phyloP scores from a whole-genome alignment of 1,284 basidiomycete genomes.

The Moesziomyces sp. region DNA sequence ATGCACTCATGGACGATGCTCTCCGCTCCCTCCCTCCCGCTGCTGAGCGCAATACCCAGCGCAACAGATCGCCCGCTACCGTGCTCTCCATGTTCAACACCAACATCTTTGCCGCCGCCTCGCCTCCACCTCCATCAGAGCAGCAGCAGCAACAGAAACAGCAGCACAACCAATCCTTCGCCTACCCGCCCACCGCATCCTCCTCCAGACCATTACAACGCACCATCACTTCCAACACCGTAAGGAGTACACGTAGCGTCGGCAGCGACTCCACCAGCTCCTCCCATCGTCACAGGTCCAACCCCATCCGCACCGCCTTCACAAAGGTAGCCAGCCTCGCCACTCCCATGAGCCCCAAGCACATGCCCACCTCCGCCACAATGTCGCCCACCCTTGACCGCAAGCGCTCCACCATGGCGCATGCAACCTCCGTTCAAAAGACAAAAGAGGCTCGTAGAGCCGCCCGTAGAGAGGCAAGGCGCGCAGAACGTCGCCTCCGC shows the following conservation, averaged over 20 bases:
- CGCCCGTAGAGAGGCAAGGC: conserved; percentile 27
- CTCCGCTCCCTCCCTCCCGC: conserved; percentile 46
- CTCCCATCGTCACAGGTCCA: conserved; percentile 12
- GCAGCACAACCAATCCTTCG: conserved; percentile 5
- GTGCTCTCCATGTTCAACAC: conserved; percentile 40
- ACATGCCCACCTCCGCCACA: not conserved
- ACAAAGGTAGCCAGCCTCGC: conserved; percentile 24
- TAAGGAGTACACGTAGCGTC: conserved; percentile 7
- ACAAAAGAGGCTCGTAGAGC: conserved; percentile 37
- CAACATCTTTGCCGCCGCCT: conserved; percentile 7
- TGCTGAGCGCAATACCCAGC: conserved; percentile 20
- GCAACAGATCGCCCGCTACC: conserved; percentile 29
- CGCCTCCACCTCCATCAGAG: not conserved
- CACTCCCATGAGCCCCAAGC: conserved; percentile 20
- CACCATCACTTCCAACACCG: conserved; percentile 19
- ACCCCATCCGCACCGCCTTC: conserved; percentile 26
- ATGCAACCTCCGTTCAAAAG: conserved; percentile 28
- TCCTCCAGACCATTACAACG: conserved; percentile 21
- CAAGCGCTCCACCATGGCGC: conserved; percentile 14
- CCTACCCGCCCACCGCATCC: conserved; percentile 16
- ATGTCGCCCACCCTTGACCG: conserved; percentile 7
- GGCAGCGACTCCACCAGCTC: conserved; percentile 17
- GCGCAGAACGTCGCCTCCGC: conserved; percentile 15
- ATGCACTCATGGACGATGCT: conserved; percentile 47
- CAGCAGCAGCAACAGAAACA: no score